Base-by-base conservation (phyloP, 495 filamentous ascomycete species). In the Gamarada debralockiae region DNA sequence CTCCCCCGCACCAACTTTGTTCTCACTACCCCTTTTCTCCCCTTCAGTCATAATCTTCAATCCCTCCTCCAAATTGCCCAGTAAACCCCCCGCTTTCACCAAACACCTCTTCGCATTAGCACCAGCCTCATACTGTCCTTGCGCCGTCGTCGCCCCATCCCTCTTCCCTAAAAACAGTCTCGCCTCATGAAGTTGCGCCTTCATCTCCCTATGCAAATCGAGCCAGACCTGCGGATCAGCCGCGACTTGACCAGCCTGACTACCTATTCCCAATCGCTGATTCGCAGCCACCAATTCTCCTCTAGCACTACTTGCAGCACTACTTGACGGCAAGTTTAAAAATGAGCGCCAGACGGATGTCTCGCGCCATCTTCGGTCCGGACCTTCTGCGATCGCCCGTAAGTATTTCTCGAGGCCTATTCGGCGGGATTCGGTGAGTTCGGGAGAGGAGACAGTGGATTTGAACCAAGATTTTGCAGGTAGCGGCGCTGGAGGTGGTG, bases 381-480 rank as follows among this genome's bases (percentile, higher is more conserved):
- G 77, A 12, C 78, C 68, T 50, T 83, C 80, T 52, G 92, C 89
- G 57, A 97, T 90, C 27, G 83, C 81, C 39, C 78, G 80, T 21
- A 97, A 82, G 72, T 97, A 97, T 39, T 73, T 61, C 69, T 97
- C 90, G 2, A 97, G 79, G 0, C 74, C 86, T 56, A 70, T 59
- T 17, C 90, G 85, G 17, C 93, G 86, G 55, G 84, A 69, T 74
- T 95, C 90, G 48, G 91, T 90, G 27, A 95, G 80, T 15, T 80
- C 77, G 27, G 89, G 79, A 44, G 85, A 90, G 51, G 76, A 77
- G 57, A 87, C 73, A 6, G 93, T 96, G 41, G 84, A 85, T 52
- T 80, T 74, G 69, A 95, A 85, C 90, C 89, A 97, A 36, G 87
- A 84, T 67, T 97, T 97, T 12, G 71, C 62, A 13, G 92, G 92